These are phyloP conservation scores for Aspergillus sclerotiicarbonarius DNA, from an alignment of 495 filamentous ascomycete genomes.

Conservation along the genomic window DNA sequence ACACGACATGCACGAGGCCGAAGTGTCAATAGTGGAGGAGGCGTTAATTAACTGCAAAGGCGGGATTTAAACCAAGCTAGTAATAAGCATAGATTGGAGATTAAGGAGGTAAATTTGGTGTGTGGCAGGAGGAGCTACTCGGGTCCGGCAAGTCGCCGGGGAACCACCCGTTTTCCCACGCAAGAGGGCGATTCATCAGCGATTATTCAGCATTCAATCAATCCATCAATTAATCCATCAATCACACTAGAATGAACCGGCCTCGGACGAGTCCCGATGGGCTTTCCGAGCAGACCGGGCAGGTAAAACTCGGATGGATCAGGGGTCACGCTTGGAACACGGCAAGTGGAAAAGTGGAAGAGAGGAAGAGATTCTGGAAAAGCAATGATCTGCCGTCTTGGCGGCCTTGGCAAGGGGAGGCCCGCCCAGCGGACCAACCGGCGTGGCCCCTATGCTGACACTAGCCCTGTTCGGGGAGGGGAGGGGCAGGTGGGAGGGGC, in stretches of 20 bases:
- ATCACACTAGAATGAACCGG: no score
- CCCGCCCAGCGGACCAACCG: not conserved
- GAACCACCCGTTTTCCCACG: no score
- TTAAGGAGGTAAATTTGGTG: not conserved
- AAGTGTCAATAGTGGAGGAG: no score
- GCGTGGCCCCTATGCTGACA: not conserved
- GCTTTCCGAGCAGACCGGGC: no score
- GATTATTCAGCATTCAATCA: no score
- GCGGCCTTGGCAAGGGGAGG: not conserved
- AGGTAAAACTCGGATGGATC: not conserved
- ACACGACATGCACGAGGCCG: no score
- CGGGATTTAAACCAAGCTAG: not conserved
- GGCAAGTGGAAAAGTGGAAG: not conserved
- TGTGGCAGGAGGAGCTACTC: not conserved
- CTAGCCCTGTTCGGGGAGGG: not conserved
- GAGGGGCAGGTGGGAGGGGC: no score
- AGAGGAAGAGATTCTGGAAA: not conserved
- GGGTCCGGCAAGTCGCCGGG: not conserved
- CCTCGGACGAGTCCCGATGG: no score
- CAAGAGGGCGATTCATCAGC: no score
- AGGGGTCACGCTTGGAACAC: not conserved
- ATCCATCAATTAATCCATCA: no score
- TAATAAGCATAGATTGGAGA: not conserved
- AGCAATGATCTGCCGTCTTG: constrained; percentile 1
- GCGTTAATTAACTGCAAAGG: not conserved